These are phyloP conservation scores for Phytophthora vignae DNA, from an alignment of 352 stramenopile genomes.

Conservation along the genomic window DNA sequence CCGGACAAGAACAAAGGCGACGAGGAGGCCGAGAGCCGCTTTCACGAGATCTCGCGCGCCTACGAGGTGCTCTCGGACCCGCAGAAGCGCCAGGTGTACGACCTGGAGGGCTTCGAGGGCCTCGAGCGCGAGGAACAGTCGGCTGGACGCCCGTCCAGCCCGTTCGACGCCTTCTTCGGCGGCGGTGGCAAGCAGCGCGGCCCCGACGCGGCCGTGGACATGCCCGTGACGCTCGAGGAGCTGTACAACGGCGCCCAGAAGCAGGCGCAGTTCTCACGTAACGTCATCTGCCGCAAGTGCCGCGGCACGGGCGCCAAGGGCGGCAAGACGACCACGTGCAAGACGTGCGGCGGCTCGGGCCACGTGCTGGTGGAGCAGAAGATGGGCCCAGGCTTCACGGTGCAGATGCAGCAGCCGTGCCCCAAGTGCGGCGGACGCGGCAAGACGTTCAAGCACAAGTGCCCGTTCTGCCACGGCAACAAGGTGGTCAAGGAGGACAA, in stretches of 20 bases:
- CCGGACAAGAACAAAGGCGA: constrained; percentile 92
- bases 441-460: constrained; percentile 95
- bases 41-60: constrained; percentile 91
- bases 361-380: constrained; percentile 85
- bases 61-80: constrained; percentile 93
- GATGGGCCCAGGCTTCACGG: constrained; percentile 87
- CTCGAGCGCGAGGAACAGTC: constrained; percentile 79
- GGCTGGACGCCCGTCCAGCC: constrained; percentile 55
- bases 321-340: constrained; percentile 81
- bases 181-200: constrained; percentile 75
- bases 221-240: constrained; percentile 85
- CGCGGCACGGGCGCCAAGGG: constrained; percentile 84
- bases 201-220: constrained; percentile 76
- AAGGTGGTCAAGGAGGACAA: constrained; percentile 89
- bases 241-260: constrained; percentile 88
- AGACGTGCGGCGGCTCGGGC: constrained; percentile 73
- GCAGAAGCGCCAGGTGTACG: constrained; percentile 92
- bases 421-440: constrained; percentile 89
- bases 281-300: constrained; percentile 89
- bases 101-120: constrained; percentile 92
- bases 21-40: constrained; percentile 83
- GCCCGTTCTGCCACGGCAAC: constrained; percentile 88
- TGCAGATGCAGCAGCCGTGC: constrained; percentile 91
- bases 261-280: constrained; percentile 69
- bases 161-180: constrained; percentile 87